Evolutionary conservation across 2,329 filamentous ascomycete species (phyloP), one percentile per base, ranked within the genome.

Genomic region (Penicillium psychrosexuale): DNA sequence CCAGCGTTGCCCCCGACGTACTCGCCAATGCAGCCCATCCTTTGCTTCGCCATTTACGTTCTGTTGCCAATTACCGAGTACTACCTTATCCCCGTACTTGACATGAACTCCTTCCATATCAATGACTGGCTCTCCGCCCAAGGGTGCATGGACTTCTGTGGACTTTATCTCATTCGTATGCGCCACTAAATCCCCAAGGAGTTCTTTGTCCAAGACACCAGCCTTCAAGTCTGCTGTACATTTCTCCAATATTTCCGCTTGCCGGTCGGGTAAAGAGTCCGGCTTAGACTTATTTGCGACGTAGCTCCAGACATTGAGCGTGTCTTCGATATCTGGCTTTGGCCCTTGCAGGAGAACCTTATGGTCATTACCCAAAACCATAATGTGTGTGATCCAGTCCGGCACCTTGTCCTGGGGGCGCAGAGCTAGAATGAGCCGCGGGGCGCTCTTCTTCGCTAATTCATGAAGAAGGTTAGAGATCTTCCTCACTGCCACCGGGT

Each of bases 91-190:
- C 28, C 89, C 87, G 69, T 99, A 99, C 53, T 84, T 82, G 8
- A 99, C 90, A 51, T 81, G 82, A 47, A 93, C 92, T 1, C 91
- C 90, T 45, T 87, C 76, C 89, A 99, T 96, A 69, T 97, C 87
- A 3, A 99, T 84, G 0, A 97, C 65, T 0, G 88, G 80, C 58
- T 95, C 86, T 1, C 88, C 87, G 3, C 78, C 69, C 1, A 61
- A 39, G 19, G 43, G 28, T 8, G 57, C 37, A n/a, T 45, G 22
- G 12, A 36, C 8, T 45, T 51, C 39, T 13, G 24, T 24, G 39
- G 22, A 27, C 15, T 28, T 51, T 44, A 45, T 15, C 5, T 28
- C 8, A 9, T 19, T n/a, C 31, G 30, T 51, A 19, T 44, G 50
- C 8, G 42, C 30, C 22, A 53, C 34, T 30, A 69, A 58, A 53